Evolutionary conservation across 768 basidiomycete genomes (phyloP).

Genomic region (Harrya chromipes): DNA sequence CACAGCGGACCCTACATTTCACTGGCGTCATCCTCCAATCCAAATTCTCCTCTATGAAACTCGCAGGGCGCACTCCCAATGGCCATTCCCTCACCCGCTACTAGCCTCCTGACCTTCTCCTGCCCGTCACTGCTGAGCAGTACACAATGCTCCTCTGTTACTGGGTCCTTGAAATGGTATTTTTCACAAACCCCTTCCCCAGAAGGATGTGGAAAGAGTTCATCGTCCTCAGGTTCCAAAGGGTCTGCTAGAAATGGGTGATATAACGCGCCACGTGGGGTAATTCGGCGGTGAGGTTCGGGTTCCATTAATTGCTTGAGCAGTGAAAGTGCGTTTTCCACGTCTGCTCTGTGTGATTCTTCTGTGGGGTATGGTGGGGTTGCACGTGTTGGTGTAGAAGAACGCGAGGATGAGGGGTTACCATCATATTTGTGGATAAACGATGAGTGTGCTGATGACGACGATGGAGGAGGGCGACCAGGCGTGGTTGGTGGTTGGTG

Average conservation of each 20-base stretch:
- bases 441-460: slow-evolving; percentile 34
- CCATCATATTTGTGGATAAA: slow-evolving; percentile 17
- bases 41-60: slow-evolving; percentile 42
- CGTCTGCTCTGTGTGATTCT: slow-evolving; percentile 46
- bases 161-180: slow-evolving; percentile 58
- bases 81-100: slow-evolving; percentile 47
- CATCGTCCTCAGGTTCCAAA: slow-evolving; percentile 54
- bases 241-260: slow-evolving; percentile 71
- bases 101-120: slow-evolving; percentile 31
- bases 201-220: slow-evolving; percentile 64
- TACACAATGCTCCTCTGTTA: slow-evolving; percentile 54
- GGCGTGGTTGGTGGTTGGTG: slow-evolving; percentile 25
- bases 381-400: slow-evolving; percentile 17
- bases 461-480: slow-evolving; percentile 28
- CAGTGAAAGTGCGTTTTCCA: slow-evolving; percentile 72
- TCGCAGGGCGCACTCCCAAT: slow-evolving; percentile 62
- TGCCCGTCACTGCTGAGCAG: slow-evolving; percentile 38
- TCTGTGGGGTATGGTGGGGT: slow-evolving; percentile 26
- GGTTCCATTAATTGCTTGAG: slow-evolving; percentile 71
- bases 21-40: slow-evolving; percentile 6
- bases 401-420: slow-evolving; percentile 20
- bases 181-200: slow-evolving; percentile 65
- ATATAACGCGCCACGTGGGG: slow-evolving; percentile 70
- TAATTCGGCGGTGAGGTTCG: slow-evolving; percentile 73
- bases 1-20: background rate